phyloP scores from a whole-genome alignment of 805 yeast species.

The Yarrowia sp. region DNA sequence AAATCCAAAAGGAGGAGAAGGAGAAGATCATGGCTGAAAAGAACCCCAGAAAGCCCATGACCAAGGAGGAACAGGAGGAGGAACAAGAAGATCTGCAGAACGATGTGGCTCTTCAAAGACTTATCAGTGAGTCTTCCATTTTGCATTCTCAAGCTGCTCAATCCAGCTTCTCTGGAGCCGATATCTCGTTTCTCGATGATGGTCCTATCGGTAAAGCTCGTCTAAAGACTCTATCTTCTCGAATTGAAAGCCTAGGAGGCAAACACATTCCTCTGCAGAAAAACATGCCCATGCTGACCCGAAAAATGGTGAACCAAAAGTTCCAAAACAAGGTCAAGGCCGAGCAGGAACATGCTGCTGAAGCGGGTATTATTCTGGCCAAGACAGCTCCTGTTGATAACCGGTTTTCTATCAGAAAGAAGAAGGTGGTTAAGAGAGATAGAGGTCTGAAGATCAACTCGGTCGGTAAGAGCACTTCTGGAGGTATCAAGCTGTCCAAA shows the following conservation, averaged over 20 bases:
- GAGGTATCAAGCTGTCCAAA: constrained; percentile 71
- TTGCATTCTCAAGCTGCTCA: constrained; percentile 33
- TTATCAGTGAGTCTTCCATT: constrained; percentile 68
- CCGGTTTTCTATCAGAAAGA: constrained; percentile 35
- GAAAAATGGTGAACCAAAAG: constrained; percentile 76
- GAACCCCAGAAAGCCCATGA: neutral
- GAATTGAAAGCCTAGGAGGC: constrained; percentile 38
- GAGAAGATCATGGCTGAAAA: neutral
- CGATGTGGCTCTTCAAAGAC: constrained; percentile 65
- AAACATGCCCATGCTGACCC: constrained; percentile 83
- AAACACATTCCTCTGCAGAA: constrained; percentile 45
- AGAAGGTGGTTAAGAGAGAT: constrained; percentile 54
- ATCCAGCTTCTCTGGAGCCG: constrained; percentile 37
- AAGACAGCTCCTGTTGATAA: constrained; percentile 37
- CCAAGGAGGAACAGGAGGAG: constrained; percentile 35
- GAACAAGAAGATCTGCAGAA: constrained; percentile 55
- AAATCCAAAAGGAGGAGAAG: constrained; percentile 1
- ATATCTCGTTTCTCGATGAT: constrained; percentile 37
- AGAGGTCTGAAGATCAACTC: constrained; percentile 75
- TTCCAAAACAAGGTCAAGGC: constrained; percentile 50
- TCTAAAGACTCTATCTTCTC: constrained; percentile 40
- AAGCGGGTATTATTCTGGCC: constrained; percentile 87
- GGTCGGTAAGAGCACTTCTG: constrained; percentile 73
- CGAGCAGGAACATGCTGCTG: constrained; percentile 74
- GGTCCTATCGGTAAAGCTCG: constrained; percentile 43